Conservation (phyloP, 2,329 filamentous ascomycete genomes). For the Cladosporium oxysporum region DNA sequence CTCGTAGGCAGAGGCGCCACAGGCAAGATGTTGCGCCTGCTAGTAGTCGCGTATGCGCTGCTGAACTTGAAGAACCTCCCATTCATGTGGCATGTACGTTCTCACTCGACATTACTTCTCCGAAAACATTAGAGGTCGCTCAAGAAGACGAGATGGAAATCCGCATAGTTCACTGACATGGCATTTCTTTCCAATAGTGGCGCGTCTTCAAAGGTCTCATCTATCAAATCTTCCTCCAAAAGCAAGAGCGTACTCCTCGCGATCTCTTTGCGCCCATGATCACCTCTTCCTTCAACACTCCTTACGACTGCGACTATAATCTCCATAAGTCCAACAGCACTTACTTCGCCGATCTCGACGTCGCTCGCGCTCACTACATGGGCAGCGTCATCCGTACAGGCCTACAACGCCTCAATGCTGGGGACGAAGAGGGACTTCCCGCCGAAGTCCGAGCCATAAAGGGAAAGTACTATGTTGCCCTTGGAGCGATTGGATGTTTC, state of each 20-base stretch:
- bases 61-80: conserved; percentile 75
- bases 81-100: conserved; percentile 69
- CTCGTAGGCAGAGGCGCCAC: conserved; percentile 26
- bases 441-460: conserved; percentile 31
- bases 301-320: conserved; percentile 84
- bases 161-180: not conserved
- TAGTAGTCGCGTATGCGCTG: conserved; percentile 52
- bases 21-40: conserved; percentile 40
- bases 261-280: conserved; percentile 72
- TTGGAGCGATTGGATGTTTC: conserved; percentile 50
- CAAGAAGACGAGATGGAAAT: not conserved
- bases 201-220: conserved; percentile 47
- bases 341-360: conserved; percentile 84
- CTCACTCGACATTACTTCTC: not conserved
- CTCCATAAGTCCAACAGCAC: conserved; percentile 81
- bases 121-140: not conserved
- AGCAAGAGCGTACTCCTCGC: conserved; percentile 49
- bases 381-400: conserved; percentile 53
- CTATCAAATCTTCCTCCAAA: conserved; percentile 47
- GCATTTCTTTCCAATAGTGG: conserved; percentile 33
- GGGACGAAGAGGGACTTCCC: conserved; percentile 38
- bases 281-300: conserved; percentile 64
- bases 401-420: conserved; percentile 40
- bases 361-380: conserved; percentile 78
- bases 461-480: conserved; percentile 43